Conservation (phyloP, 2,329 filamentous ascomycete genomes). For the Penicillium digitatum region DNA sequence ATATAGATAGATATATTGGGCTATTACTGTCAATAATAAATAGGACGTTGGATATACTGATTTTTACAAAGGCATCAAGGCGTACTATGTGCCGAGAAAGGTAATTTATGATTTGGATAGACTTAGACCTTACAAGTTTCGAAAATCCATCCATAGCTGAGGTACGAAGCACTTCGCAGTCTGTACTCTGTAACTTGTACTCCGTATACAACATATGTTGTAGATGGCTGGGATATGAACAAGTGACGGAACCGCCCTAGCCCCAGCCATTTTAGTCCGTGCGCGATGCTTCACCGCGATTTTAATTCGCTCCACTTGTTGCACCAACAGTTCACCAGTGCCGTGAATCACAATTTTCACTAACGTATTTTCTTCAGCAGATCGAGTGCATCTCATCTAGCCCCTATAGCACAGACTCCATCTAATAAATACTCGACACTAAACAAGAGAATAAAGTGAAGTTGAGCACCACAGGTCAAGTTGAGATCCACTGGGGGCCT, state of each 20-base stretch:
- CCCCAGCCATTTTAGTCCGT: conserved; percentile 19
- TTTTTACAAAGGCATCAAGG: not conserved
- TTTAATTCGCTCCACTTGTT: conserved; percentile 27
- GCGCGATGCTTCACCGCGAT: conserved; percentile 25
- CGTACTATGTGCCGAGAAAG: not conserved
- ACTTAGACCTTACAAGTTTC: not conserved
- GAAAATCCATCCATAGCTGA: not conserved
- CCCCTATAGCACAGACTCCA: not conserved
- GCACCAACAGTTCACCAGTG: conserved; percentile 16
- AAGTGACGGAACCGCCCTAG: conserved; percentile 4
- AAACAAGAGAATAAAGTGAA: not conserved
- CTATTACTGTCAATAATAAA: not conserved
- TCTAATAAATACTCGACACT: not conserved
- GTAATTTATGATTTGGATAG: fast-evolving
- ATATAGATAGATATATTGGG: not conserved
- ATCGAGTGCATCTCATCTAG: conserved; percentile 3
- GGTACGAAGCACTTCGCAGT: not conserved
- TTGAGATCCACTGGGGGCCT: conserved; percentile 1
- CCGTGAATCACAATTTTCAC: conserved; percentile 9
- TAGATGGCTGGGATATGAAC: conserved; percentile 5
- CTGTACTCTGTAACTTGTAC: too few relatives aligned
- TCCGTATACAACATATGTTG: not conserved
- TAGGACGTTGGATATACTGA: not conserved
- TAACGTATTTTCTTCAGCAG: not conserved
- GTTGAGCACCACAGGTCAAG: not conserved